Evolutionary conservation across 306 rosid genomes (phyloP), one percentile per base, ranked within the genome.

Genomic region (Cicer arietinum): DNA sequence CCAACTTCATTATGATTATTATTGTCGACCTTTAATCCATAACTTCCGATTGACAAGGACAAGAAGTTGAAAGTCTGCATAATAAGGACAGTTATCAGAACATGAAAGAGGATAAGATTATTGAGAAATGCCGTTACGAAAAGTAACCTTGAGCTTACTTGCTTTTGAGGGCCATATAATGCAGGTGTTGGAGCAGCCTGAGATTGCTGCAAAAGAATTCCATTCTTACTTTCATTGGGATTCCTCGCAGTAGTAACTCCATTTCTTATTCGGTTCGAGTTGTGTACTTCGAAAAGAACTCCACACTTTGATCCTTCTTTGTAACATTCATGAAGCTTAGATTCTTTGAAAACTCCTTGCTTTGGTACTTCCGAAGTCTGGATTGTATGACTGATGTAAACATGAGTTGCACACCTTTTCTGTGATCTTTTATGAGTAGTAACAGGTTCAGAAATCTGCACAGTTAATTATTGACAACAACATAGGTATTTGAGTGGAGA

Each of bases 401-500:
- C 89, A 81, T 92, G 97, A 66, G 85, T 71, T 41, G 88, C 92
- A 75, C 89, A 90, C 75, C 80, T 90, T 86, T 87, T 92, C 85
- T 83, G 81, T 8, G 77, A 50, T 46, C 44, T 82, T 69, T 77
- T 83, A 56, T 60, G 75, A 42, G 10, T 14, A 18, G 22, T 66
- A 60, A 25, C 78, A 35, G 18, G 37, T 73, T 69, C 53, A 2
- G 74, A 65, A 59, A 67, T 68, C 95, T 89, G 89, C 73, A 44
- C 73, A 44, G 53, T 73, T 63, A 64, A 65, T 42, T 20, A 51
- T 47, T 62, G 69, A 12, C 67, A 74, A 43, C 37, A 67, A 65
- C 46, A 30, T 10, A 47, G 61, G 10, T 65, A 41, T 37, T 12
- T 62, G 52, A 73, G 65, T 73, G 63, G 25, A 67, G 17, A 7